Base-by-base conservation (phyloP, 768 basidiomycete genomes). In the Phanerodontia chrysosporium region DNA sequence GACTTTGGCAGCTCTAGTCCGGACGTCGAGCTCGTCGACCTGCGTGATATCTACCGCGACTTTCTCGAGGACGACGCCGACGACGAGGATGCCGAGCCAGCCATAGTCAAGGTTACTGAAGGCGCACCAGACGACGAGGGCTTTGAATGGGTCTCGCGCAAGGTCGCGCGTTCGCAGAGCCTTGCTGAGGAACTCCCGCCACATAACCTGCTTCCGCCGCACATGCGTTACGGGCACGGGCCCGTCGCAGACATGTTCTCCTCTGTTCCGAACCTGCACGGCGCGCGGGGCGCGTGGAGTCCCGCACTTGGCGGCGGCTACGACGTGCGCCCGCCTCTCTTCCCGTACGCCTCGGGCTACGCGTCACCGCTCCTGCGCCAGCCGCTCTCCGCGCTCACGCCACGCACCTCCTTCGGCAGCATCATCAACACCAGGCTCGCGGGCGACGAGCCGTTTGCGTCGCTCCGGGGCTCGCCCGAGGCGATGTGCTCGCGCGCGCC, bases 41-140 rank as follows among this genome's bases (percentile, higher is more conserved):
- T 98, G 53, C 82, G 93, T 49, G 94, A 98, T 77, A 92, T 98
- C 58, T 92, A 95, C 74, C 87, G 86, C 54, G 95, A 96, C 70
- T 98, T 98, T 68, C 83, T 97, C 56, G 91, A 95, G 60, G 90
- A 89, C 64, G 78, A 82, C 36, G 78, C 76, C 2, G 84, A 85
- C 0, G 83, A 86, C 48, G 69, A 73, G 16, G 71, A 77, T 27
- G 71, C 42, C 25, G 67, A 60, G 27, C 53, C 32, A 46, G 57
- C 53, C 32, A 64, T 60, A 24, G 64, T 51, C 29, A 66, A 64
- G 53, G 63, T 59, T 27, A 58, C 63, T 6, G 60, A 61, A 46
- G 64, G 59, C 44, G 66, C 63, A 5, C 64, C 69, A n/a, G 84
- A 83, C 14, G 87, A 86, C n/a, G 89, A 91, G 22, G 87, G 80